Evolutionary conservation across 306 rosid genomes (phyloP).

Genomic region (Prunus mume): DNA sequence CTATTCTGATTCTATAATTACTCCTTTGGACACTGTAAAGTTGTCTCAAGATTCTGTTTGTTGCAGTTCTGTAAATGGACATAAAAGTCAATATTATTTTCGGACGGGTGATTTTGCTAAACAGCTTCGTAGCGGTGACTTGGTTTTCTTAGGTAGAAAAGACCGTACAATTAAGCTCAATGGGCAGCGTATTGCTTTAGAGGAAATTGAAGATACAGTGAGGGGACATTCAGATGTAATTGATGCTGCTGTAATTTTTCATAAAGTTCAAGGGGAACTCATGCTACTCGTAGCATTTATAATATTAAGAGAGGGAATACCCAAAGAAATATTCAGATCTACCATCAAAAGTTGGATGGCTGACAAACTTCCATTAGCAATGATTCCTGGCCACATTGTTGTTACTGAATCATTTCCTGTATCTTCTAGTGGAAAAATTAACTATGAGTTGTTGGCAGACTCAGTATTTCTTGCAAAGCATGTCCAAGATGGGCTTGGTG

Average conservation of each 20-base stretch:
- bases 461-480: conserved; percentile 35
- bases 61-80: conserved; percentile 27
- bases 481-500: conserved; percentile 36
- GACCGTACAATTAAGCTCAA: conserved; percentile 72
- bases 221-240: conserved; percentile 67
- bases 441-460: conserved; percentile 54
- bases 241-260: conserved; percentile 63
- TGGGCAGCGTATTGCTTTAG: conserved; percentile 78
- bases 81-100: conserved; percentile 40
- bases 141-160: conserved; percentile 80
- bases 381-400: conserved; percentile 59
- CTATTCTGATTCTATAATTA: conserved; percentile 41
- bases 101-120: conserved; percentile 75
- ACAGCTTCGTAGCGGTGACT: conserved; percentile 68
- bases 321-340: conserved; percentile 46
- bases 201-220: conserved; percentile 71
- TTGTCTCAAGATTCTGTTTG: conserved; percentile 35
- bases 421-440: conserved; percentile 74
- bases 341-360: conserved; percentile 69
- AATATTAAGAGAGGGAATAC: conserved; percentile 46
- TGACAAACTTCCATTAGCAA: conserved; percentile 52
- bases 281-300: conserved; percentile 59
- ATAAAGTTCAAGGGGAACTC: conserved; percentile 42
- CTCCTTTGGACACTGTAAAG: conserved; percentile 33
- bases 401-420: conserved; percentile 60